These are phyloP conservation scores for Lithocarpus polystachyus DNA, from an alignment of 306 rosid genomes.

Conservation along the genomic window DNA sequence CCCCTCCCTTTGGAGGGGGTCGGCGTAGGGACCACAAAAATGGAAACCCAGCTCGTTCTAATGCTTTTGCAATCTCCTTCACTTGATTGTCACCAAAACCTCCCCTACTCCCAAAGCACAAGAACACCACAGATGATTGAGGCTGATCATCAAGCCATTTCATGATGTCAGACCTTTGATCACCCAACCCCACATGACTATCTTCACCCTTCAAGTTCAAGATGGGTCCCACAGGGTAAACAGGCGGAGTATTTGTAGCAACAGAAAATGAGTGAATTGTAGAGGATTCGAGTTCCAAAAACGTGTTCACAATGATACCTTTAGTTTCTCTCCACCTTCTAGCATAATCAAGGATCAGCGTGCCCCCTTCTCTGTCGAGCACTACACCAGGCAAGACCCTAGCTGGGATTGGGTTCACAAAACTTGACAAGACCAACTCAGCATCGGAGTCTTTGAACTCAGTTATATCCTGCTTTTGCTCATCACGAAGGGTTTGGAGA, in stretches of 20 bases:
- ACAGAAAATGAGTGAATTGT: slow-evolving; percentile 25
- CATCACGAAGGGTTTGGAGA: slow-evolving; percentile 33
- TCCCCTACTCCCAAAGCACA: slow-evolving; percentile 56
- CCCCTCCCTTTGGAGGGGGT: slow-evolving; percentile 30
- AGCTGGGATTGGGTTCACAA: slow-evolving; percentile 30
- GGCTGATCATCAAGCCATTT: slow-evolving; percentile 66
- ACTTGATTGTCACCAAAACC: slow-evolving; percentile 28
- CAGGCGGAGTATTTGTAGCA: slow-evolving; percentile 11
- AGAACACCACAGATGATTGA: slow-evolving; percentile 48
- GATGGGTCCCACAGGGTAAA: slow-evolving; percentile 56
- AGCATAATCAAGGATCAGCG: background rate
- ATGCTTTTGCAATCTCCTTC: slow-evolving; percentile 31
- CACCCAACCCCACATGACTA: background rate
- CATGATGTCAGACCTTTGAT: slow-evolving; percentile 2
- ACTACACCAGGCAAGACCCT: slow-evolving; percentile 13
- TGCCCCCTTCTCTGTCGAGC: background rate
- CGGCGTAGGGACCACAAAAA: slow-evolving; percentile 49
- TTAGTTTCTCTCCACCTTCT: slow-evolving; percentile 20
- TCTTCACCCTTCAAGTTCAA: slow-evolving; percentile 15
- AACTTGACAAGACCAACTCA: slow-evolving; percentile 27
- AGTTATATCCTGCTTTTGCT: background rate
- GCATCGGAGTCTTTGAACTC: slow-evolving; percentile 2
- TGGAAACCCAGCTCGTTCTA: slow-evolving; percentile 26
- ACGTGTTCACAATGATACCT: slow-evolving; percentile 50
- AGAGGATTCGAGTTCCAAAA: slow-evolving; percentile 43